A percentile compares a stretch with the other conserved stretches of the same genome.
Conservation (phyloP, 352 stramenopile genomes). For the Pythium apleroticum region DNA sequence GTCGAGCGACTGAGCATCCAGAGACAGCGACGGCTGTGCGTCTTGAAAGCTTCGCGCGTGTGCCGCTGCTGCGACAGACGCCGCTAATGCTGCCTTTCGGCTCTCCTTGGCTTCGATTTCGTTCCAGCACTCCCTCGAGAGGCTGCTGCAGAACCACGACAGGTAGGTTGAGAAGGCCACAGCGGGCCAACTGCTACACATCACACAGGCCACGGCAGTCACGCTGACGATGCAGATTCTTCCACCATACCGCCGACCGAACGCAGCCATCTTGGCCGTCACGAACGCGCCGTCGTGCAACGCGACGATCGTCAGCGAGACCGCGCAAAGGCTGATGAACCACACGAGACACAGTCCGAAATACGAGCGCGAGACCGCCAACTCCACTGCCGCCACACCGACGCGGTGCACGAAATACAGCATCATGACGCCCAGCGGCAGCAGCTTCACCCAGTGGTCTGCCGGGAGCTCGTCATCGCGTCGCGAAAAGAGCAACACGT, state of each 20-base stretch:
- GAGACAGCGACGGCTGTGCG: not conserved
- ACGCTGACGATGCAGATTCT: slow-evolving; percentile 45
- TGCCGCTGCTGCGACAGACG: not conserved
- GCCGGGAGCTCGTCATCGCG: slow-evolving; percentile 45
- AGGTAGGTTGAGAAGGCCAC: slow-evolving; percentile 57
- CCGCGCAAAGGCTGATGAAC: slow-evolving; percentile 45
- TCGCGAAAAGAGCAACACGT: slow-evolving; percentile 29
- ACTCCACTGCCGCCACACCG: slow-evolving; percentile 40
- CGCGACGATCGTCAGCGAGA: slow-evolving; percentile 47
- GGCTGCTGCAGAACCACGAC: slow-evolving; percentile 65
- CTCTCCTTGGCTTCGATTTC: slow-evolving; percentile 49
- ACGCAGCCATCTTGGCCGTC: slow-evolving; percentile 32
- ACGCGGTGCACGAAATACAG: slow-evolving; percentile 62
- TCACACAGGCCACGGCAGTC: slow-evolving; percentile 44
- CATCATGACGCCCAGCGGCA: slow-evolving; percentile 64
- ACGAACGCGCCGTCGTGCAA: slow-evolving; percentile 47
- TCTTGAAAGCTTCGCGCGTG: not conserved
- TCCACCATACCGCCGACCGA: slow-evolving; percentile 34
- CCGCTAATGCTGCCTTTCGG: slow-evolving; percentile 11
- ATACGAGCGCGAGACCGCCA: slow-evolving; percentile 42
- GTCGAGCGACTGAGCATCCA: slow-evolving; percentile 2
- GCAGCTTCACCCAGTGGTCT: slow-evolving; percentile 81
- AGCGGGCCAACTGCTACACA: slow-evolving; percentile 41
- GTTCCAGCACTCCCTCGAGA: slow-evolving; percentile 75
- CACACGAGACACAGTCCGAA: slow-evolving; percentile 41